Evolutionary conservation across 2,329 filamentous ascomycete species (phyloP).

Genomic region (Epicoccum nigrum): DNA sequence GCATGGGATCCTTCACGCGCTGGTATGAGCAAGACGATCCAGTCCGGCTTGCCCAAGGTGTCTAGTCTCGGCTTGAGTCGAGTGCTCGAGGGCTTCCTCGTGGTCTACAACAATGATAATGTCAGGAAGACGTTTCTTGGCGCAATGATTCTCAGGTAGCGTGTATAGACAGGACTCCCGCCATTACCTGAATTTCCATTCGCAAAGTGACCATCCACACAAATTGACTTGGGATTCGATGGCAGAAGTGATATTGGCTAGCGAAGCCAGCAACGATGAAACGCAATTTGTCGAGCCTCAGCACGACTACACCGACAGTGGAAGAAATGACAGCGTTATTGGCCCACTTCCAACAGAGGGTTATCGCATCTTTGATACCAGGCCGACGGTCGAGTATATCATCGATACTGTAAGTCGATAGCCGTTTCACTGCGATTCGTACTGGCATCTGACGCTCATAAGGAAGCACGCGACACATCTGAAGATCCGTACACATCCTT

Average conservation of each 20-base stretch:
- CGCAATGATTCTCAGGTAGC: not conserved
- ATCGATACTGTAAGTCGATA: not conserved
- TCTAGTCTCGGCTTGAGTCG: constrained; percentile 1
- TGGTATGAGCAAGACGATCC: not conserved
- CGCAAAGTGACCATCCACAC: not conserved
- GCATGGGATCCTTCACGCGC: constrained; percentile 1
- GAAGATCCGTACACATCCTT: constrained; percentile 2
- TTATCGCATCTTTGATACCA: constrained; percentile 6
- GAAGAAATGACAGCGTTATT: not conserved
- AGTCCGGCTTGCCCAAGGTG: constrained; percentile 5
- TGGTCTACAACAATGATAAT: not conserved
- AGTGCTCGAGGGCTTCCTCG: not conserved
- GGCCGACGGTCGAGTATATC: not conserved
- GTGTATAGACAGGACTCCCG: not conserved
- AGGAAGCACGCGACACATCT: not conserved
- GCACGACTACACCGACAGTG: not conserved
- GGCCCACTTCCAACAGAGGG: constrained; percentile 3
- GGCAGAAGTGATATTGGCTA: not conserved
- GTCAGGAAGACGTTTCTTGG: not conserved
- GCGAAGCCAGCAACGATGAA: not conserved
- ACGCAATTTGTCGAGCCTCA: not conserved
- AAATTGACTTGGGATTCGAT: not conserved
- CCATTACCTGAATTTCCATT: not conserved
- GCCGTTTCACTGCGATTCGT: not conserved
- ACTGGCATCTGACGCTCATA: not conserved